A percentile compares a stretch with the other conserved stretches of the same genome.
These are phyloP conservation scores for Abortiporus biennis DNA, from an alignment of 1,284 basidiomycete species.

Conservation along the genomic window DNA sequence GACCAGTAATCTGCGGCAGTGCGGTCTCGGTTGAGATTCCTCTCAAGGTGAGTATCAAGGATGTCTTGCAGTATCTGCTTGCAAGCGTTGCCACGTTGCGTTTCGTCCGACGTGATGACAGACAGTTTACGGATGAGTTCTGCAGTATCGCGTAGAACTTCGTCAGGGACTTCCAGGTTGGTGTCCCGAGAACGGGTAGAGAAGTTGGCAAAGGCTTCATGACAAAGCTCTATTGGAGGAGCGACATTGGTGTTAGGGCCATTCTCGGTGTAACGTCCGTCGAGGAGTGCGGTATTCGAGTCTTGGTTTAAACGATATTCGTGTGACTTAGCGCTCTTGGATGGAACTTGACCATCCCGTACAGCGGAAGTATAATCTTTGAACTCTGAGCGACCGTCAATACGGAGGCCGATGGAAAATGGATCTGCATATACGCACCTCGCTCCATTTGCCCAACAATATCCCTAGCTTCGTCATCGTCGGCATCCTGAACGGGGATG, in stretches of 20 bases:
- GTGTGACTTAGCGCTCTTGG: too few species aligned
- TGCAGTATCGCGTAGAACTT: neutral
- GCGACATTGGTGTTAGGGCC: neutral
- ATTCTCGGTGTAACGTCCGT: conserved; percentile 1
- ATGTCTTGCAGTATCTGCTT: neutral
- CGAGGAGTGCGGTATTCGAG: neutral
- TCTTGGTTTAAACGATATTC: too few species aligned
- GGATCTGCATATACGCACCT: too few species aligned
- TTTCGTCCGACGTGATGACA: neutral
- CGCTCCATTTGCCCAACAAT: too few species aligned
- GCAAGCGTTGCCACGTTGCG: neutral
- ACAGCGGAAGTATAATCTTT: too few species aligned
- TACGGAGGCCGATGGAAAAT: too few species aligned
- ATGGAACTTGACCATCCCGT: too few species aligned
- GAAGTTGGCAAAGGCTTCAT: conserved; percentile 2
- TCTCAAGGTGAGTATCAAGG: neutral
- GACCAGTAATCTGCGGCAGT: neutral
- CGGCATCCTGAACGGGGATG: too few species aligned
- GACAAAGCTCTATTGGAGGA: conserved; percentile 2
- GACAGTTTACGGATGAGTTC: neutral
- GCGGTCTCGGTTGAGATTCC: neutral
- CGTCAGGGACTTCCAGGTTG: conserved; percentile 1
- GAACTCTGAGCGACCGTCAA: too few species aligned
- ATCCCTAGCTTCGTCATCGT: too few species aligned
- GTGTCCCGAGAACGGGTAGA: neutral